phyloP scores from a whole-genome alignment of 2,329 filamentous ascomycete genomes.

The Cladobotryum mycophilum region DNA sequence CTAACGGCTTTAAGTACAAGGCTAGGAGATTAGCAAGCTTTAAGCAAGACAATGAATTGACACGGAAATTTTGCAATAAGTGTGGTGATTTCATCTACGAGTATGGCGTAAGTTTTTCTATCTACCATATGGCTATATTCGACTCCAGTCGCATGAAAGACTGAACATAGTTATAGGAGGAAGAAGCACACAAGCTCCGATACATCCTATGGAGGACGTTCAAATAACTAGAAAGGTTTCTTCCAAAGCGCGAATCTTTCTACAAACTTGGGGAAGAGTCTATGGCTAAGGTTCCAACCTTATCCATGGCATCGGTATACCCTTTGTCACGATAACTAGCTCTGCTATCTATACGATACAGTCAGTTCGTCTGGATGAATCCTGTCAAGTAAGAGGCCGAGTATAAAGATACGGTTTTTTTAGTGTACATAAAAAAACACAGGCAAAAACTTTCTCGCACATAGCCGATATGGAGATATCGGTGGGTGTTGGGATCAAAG shows the following conservation, averaged over 20 bases:
- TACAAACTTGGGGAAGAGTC: background rate
- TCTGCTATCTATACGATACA: too few relatives aligned
- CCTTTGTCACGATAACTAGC: too few relatives aligned
- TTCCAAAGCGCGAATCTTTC: background rate
- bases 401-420: too few relatives aligned
- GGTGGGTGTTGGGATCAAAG: too few relatives aligned
- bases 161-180: background rate
- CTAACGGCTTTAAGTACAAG: background rate
- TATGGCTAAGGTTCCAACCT: background rate
- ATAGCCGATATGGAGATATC: too few relatives aligned
- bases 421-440: too few relatives aligned
- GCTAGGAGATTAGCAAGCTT: background rate
- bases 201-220: background rate
- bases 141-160: too few relatives aligned
- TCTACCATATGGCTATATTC: too few relatives aligned
- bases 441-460: too few relatives aligned
- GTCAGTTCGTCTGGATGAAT: too few relatives aligned
- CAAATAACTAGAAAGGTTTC: background rate
- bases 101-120: background rate
- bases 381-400: too few relatives aligned
- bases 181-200: background rate
- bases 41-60: background rate
- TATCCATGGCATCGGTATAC: too few relatives aligned
- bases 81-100: background rate
- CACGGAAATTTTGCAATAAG: background rate